Conservation (phyloP, 352 stramenopile species). For the Phytophthora macrochlamydospora region DNA sequence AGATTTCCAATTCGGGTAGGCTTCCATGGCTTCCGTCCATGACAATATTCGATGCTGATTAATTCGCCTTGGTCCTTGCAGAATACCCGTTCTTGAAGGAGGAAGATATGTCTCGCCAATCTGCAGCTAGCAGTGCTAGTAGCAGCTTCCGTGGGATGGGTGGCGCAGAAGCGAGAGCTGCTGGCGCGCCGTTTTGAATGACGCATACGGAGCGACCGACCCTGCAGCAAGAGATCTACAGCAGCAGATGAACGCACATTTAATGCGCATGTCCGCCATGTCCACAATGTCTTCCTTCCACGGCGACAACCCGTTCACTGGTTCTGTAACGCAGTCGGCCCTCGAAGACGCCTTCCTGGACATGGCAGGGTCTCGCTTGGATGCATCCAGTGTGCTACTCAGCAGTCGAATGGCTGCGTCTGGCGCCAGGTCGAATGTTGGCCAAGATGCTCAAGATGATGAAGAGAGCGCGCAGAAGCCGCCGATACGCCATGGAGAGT, state of each 20-base stretch:
- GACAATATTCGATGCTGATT: no score
- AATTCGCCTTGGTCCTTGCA: conserved; percentile 9
- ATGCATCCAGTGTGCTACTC: conserved; percentile 75
- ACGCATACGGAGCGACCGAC: conserved; percentile 31
- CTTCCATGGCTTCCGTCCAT: background rate
- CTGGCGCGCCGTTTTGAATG: conserved; percentile 30
- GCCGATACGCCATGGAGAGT: conserved; percentile 12
- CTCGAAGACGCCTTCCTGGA: conserved; percentile 87
- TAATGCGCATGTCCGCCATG: conserved; percentile 61
- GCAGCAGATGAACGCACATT: conserved; percentile 53
- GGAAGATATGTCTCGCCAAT: conserved; percentile 46
- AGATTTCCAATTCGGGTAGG: conserved; percentile 70
- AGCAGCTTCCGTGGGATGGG: conserved; percentile 21
- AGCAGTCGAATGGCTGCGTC: conserved; percentile 52
- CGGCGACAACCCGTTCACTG: conserved; percentile 61
- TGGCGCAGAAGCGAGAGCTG: conserved; percentile 12
- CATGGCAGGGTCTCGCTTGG: conserved; percentile 79
- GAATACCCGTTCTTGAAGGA: conserved; percentile 77
- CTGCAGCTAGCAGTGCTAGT: conserved; percentile 25
- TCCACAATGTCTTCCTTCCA: conserved; percentile 64
- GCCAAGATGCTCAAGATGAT: conserved; percentile 22
- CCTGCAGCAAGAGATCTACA: conserved; percentile 36
- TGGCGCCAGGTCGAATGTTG: conserved; percentile 19
- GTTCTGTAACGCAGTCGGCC: conserved; percentile 79
- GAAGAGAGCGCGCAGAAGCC: conserved; percentile 16